Evolutionary conservation across 345 rosid species (phyloP), one percentile per base, ranked within the genome.

Genomic region (Triadica sebifera): DNA sequence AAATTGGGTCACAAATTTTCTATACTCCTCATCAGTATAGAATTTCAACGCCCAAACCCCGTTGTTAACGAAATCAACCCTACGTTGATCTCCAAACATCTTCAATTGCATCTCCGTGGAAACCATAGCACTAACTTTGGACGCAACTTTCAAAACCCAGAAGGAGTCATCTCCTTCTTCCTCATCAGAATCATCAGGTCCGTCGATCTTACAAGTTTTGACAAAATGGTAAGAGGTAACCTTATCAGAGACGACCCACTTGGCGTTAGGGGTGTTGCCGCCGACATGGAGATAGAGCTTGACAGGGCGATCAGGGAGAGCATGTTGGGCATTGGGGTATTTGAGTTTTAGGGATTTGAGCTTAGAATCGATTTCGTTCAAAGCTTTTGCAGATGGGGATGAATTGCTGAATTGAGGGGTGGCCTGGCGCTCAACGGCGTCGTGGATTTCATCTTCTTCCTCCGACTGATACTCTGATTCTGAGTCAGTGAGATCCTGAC

Each of bases 41-140:
- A 94, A 94, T 67, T 86, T 92, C 89, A 94, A 83, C 34, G 98
- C 97, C 98, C 98, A 94, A 13, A 94, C 98, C 0, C 90, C 92
- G 12, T 81, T 85, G 53, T 74, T 78, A 37, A 92, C 94, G 29
- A 94, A 94, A 86, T 94, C 95, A 47, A 89, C 89, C 24, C 97
- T 84, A 53, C 87, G 85, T 75, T 94, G 95, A 45, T 89, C 97
- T 2, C 89, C 95, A 77, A 88, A 89, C 97, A 91, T 89, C 81
- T 92, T 92, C 88, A 91, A 80, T 78, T 92, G 97, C 90, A 89
- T 79, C 66, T 87, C 97, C 12, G 86, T 79, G 0, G 97, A 92
- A 83, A 94, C 91, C 84, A 79, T 83, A 72, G 84, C 90, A 77
- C 80, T 82, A 37, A 94, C 86, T 81, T 89, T 94, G 6, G 84